These are phyloP conservation scores for Fusarium vanettenii DNA, from an alignment of 2,329 filamentous ascomycete species.

Conservation along the genomic window DNA sequence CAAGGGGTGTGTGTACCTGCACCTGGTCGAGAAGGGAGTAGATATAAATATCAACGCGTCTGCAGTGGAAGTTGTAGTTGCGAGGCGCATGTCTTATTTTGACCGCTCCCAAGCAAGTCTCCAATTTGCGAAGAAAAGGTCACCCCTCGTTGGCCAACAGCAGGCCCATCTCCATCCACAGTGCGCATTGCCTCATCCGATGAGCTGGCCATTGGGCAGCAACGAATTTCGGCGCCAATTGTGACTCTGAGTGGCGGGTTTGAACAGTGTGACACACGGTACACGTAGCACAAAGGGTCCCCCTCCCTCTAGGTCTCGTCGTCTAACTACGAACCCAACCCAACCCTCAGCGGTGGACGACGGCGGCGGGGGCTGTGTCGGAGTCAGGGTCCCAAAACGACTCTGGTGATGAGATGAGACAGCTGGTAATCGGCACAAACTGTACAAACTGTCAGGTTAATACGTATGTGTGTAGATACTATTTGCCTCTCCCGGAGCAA, in stretches of 20 bases:
- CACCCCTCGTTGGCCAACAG: neutral
- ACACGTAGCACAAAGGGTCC: neutral
- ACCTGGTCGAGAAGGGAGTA: neutral
- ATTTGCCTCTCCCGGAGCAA: neutral
- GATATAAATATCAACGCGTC: neutral
- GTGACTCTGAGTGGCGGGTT: neutral
- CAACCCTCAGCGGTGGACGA: slow-evolving; percentile 1
- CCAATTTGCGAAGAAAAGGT: neutral
- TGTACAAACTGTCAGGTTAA: neutral
- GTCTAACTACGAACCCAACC: neutral
- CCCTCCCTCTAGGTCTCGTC: neutral
- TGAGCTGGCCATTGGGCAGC: slow-evolving; percentile 16
- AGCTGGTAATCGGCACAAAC: neutral
- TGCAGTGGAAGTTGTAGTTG: neutral
- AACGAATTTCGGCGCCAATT: neutral
- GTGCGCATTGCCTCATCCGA: neutral
- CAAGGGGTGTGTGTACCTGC: neutral
- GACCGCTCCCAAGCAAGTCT: neutral
- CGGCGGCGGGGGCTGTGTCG: slow-evolving; percentile 20
- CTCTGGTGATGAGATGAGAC: slow-evolving; percentile 11
- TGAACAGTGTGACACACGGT: slow-evolving; percentile 24
- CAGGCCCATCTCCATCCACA: slow-evolving; percentile 3
- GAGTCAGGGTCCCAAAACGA: neutral
- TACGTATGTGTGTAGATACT: neutral
- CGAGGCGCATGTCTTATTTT: neutral